phyloP scores from a whole-genome alignment of 2,329 filamentous ascomycete genomes.

The Coniochaeta hoffmannii region DNA sequence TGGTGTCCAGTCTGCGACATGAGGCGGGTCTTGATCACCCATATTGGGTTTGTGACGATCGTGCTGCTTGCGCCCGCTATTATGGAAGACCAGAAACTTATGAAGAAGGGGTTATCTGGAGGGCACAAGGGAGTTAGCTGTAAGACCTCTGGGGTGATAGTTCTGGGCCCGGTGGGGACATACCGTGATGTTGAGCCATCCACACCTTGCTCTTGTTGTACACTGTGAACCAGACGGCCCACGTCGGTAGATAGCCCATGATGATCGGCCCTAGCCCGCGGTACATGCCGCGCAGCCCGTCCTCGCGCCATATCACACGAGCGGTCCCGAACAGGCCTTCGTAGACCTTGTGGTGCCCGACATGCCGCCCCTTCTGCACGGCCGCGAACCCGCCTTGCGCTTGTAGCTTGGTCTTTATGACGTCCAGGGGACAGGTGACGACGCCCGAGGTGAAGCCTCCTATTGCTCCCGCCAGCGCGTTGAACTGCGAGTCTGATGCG shows the following conservation, averaged over 20 bases:
- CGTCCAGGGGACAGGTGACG: constrained; percentile 93
- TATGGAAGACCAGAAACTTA: constrained; percentile 85
- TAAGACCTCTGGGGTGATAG: background rate
- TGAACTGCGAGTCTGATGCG: constrained; percentile 60
- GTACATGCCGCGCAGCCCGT: constrained; percentile 86
- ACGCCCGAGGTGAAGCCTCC: constrained; percentile 91
- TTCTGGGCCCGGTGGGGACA: constrained; percentile 12
- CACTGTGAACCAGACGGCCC: constrained; percentile 96
- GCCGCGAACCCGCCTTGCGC: constrained; percentile 78
- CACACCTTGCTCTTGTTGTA: constrained; percentile 84
- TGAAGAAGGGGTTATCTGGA: constrained; percentile 66
- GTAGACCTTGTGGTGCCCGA: constrained; percentile 58
- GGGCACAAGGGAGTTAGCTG: background rate
- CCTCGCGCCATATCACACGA: constrained; percentile 75
- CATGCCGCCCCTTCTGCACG: constrained; percentile 39
- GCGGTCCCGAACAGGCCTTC: constrained; percentile 83
- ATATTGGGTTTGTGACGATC: constrained; percentile 92
- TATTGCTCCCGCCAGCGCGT: constrained; percentile 78
- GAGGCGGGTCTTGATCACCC: constrained; percentile 97
- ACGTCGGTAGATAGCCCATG: constrained; percentile 90
- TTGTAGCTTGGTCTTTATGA: constrained; percentile 98
- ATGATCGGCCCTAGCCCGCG: constrained; percentile 90
- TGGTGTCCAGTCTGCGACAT: constrained; percentile 73
- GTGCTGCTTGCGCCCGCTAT: constrained; percentile 89
- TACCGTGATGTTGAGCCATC: constrained; percentile 61